These are phyloP conservation scores for Tremellales sp. DNA, from an alignment of 1,284 basidiomycete species.

Conservation along the genomic window DNA sequence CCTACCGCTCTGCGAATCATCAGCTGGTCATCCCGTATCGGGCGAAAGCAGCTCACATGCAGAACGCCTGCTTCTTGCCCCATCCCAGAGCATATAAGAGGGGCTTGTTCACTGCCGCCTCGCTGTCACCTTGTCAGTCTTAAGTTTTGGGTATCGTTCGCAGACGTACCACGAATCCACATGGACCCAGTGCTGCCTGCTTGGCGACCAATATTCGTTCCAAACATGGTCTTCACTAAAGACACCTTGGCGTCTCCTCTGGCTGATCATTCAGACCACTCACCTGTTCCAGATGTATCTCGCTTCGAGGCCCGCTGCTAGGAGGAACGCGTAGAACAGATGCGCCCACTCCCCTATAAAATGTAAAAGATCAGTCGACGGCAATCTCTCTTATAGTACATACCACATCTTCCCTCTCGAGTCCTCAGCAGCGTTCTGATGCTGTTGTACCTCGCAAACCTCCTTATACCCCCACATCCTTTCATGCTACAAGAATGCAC, in stretches of 20 bases:
- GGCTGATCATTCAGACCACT: neutral
- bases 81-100: conserved; percentile 51
- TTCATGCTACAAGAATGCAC: conserved; percentile 33
- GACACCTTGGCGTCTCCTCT: too few relatives aligned
- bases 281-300: conserved; percentile 49
- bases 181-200: conserved; percentile 50
- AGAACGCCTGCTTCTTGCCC: conserved; percentile 53
- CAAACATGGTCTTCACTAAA: conserved; percentile 55
- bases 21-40: neutral
- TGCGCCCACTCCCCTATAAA: conserved; percentile 51
- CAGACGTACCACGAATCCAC: conserved; percentile 47
- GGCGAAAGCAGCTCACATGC: conserved; percentile 28
- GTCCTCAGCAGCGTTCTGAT: conserved; percentile 41
- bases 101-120: conserved; percentile 49
- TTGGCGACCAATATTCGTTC: conserved; percentile 48
- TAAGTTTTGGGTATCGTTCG: neutral
- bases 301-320: conserved; percentile 46
- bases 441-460: conserved; percentile 50
- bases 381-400: conserved; percentile 9
- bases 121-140: conserved; percentile 25
- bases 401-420: conserved; percentile 50
- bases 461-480: conserved; percentile 28
- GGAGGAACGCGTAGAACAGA: conserved; percentile 51
- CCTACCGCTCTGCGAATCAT: conserved; percentile 42
- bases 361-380: neutral